These are phyloP conservation scores for Phaeomoniella chlamydospora DNA, from an alignment of 2,329 filamentous ascomycete species.

Conservation along the genomic window DNA sequence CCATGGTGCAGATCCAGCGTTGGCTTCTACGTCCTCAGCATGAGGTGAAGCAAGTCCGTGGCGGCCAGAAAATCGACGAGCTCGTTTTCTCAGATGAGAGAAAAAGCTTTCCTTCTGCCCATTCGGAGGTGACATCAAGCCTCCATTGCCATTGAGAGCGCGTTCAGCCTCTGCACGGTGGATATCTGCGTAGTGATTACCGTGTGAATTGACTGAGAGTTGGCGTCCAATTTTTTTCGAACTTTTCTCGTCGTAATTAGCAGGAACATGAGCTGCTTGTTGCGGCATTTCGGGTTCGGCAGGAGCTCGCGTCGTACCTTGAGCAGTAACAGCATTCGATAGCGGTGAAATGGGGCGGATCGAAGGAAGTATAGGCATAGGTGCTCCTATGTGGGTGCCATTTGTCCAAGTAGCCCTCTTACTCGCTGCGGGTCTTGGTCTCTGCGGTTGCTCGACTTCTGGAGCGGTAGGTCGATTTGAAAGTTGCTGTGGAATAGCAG, in stretches of 20 bases:
- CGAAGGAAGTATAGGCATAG: constrained; percentile 90
- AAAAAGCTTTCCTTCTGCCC: constrained; percentile 94
- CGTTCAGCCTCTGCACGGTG: constrained; percentile 85
- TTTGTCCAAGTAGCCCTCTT: constrained; percentile 94
- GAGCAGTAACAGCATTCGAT: constrained; percentile 83
- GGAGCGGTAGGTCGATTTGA: constrained; percentile 25
- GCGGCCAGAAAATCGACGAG: constrained; percentile 78
- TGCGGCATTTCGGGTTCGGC: constrained; percentile 37
- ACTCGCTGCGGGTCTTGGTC: constrained; percentile 42
- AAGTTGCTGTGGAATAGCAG: constrained; percentile 35
- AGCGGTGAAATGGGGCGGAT: constrained; percentile 91
- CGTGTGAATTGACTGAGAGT: constrained; percentile 78
- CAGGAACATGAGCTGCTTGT: constrained; percentile 14
- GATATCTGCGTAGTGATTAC: constrained; percentile 81
- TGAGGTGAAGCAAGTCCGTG: constrained; percentile 70
- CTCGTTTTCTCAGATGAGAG: constrained; percentile 87
- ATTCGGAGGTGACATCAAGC: constrained; percentile 59
- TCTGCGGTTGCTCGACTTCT: constrained; percentile 29
- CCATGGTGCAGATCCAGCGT: constrained; percentile 83
- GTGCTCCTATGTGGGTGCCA: constrained; percentile 62
- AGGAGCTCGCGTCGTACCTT: constrained; percentile 55
- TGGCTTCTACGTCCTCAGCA: constrained; percentile 82
- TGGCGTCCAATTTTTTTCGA: constrained; percentile 91
- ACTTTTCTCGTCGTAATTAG: constrained; percentile 41
- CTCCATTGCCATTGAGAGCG: constrained; percentile 69